These are phyloP conservation scores for Thymus mandschuricus DNA, from an alignment of 257 asterid genomes.

Conservation along the genomic window DNA sequence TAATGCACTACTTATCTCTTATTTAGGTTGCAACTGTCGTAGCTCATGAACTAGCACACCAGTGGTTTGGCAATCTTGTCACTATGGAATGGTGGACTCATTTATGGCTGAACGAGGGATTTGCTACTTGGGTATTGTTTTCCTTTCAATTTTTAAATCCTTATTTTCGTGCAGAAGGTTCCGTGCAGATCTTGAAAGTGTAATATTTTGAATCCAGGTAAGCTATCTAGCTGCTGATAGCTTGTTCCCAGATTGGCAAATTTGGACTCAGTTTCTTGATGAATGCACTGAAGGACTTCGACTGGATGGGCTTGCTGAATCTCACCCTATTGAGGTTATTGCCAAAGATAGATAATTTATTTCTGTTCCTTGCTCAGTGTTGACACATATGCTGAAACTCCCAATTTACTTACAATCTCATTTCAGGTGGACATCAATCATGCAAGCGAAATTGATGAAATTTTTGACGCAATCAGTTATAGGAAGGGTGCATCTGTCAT, in stretches of 20 bases:
- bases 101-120: conserved; percentile 95
- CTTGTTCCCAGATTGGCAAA: conserved; percentile 93
- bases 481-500: conserved; percentile 97
- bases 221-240: conserved; percentile 87
- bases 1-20: conserved; percentile 28
- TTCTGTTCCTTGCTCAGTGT: neutral
- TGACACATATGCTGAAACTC: conserved; percentile 26
- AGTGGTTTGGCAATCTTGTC: conserved; percentile 99
- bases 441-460: conserved; percentile 92
- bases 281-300: conserved; percentile 89
- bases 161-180: conserved; percentile 12
- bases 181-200: conserved; percentile 21
- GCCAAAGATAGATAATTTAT: neutral
- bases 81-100: conserved; percentile 99
- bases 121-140: conserved; percentile 90
- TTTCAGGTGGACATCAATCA: conserved; percentile 87
- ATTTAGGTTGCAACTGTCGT: conserved; percentile 89
- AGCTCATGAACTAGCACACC: conserved; percentile 97
- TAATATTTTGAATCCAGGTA: conserved; percentile 57
- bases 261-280: conserved; percentile 93
- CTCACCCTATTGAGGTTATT: conserved; percentile 90
- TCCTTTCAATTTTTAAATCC: conserved; percentile 21
- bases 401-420: conserved; percentile 26
- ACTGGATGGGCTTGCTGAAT: conserved; percentile 91
- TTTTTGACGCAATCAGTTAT: conserved; percentile 94